Base-by-base conservation (phyloP, 768 basidiomycete genomes). In the Trametes gibbosa region DNA sequence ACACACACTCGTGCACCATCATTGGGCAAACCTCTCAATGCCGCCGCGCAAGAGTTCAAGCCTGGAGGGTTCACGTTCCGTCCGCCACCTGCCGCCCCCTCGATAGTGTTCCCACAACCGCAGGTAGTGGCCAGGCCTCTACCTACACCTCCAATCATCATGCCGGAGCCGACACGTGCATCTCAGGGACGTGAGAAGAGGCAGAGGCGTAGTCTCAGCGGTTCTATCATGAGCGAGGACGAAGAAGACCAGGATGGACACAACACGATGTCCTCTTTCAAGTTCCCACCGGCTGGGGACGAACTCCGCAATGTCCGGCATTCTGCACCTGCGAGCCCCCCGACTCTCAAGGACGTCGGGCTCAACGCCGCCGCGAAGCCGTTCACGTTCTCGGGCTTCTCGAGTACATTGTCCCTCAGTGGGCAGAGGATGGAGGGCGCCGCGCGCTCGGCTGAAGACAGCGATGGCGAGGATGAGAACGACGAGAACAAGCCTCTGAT, bases 141-240 rank as follows among this genome's bases (percentile, higher is more conserved):
- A 17, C 37, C 37, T 17, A 39, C 37, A 14, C 75, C 73, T 0
- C 75, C 76, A 17, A 58, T 62, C 14, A 58, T 69, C 67, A 5
- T 51, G 16, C 56, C 68, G 8, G 37, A 39, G 13, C 37, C 37
- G 58, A 55, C 55, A 46, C 70, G 73, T 9, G 77, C 80, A 24
- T 67, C 76, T 3, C 90, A 93, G 72, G 92, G 92, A 17, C 79
- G 91, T 55, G 90, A 94, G 73, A 93, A 94, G 72, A 79, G 90
- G 59, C 86, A 83, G 59, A 81, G 89, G 14, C 78, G 84, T 45
- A 80, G 75, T 25, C 83, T 86, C 5, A 72, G 68, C 50, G 63
- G 57, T 1, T 66, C 70, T 3, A 58, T 62, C 3, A 70, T 70
- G 19, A 69, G 74, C 5, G 73, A 77, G 27, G 61, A 58, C 46